Conservation (phyloP, 768 basidiomycete species). For the Lentinula raphanica region DNA sequence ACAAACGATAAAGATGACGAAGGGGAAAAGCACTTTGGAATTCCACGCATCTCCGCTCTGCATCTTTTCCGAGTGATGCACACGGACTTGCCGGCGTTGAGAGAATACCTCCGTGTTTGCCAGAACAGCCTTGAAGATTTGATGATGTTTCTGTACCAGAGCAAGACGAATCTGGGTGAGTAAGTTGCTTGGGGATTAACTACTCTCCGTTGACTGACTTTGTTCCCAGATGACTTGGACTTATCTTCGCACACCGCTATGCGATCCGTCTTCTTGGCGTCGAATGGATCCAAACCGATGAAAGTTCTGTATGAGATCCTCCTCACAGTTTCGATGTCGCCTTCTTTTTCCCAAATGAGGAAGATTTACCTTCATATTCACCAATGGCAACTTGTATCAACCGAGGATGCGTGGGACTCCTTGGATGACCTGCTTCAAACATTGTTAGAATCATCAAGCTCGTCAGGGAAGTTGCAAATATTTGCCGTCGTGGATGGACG, state of each 20-base stretch:
- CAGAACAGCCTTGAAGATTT: neutral
- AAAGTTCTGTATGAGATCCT: neutral
- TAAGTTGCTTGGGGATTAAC: neutral
- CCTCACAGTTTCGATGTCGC: neutral
- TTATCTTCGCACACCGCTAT: neutral
- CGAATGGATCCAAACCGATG: slow-evolving; percentile 1
- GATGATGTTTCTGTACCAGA: neutral
- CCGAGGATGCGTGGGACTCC: neutral
- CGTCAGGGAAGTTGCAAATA: neutral
- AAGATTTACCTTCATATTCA: neutral
- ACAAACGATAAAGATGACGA: too few species aligned
- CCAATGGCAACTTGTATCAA: neutral
- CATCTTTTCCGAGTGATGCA: neutral
- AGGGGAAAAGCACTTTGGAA: neutral
- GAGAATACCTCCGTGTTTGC: neutral
- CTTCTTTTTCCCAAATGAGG: neutral
- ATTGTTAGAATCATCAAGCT: neutral
- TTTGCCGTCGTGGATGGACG: neutral
- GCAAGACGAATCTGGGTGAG: neutral
- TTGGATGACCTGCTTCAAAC: neutral
- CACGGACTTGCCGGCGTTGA: neutral
- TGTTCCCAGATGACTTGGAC: neutral
- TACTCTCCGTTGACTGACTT: neutral
- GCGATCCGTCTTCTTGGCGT: neutral
- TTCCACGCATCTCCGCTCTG: neutral